Conservation (phyloP, 805 yeast species). For the Myxozyma monticola region DNA sequence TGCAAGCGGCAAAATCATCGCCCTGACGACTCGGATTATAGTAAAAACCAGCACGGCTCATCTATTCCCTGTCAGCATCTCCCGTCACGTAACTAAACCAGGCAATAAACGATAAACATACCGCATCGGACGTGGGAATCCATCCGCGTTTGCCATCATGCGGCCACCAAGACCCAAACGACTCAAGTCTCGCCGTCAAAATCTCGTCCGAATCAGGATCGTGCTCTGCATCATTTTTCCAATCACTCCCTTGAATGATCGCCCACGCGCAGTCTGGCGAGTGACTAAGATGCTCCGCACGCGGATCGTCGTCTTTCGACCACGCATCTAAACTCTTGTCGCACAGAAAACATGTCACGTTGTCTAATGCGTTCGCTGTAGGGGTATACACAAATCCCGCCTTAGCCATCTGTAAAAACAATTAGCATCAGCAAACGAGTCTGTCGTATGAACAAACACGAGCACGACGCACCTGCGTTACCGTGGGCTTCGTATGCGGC, state of each 20-base stretch:
- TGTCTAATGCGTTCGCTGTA: conserved; percentile 47
- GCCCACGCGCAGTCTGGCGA: conserved; percentile 44
- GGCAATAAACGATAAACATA: background rate
- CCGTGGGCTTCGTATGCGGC: conserved; percentile 28
- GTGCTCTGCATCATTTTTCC: conserved; percentile 33
- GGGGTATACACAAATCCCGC: conserved; percentile 66
- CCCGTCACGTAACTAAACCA: background rate
- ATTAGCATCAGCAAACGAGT: background rate
- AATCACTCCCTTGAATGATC: conserved; percentile 24
- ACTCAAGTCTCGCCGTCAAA: conserved; percentile 31
- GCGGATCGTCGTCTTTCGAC: conserved; percentile 54
- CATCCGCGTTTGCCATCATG: conserved; percentile 45
- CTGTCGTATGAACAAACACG: background rate
- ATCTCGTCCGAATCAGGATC: conserved; percentile 33
- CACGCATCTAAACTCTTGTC: conserved; percentile 58
- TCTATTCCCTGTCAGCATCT: no score
- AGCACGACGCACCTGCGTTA: conserved; percentile 27
- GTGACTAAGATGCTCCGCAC: conserved; percentile 47
- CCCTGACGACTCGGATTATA: conserved; percentile 50
- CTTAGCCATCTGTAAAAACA: conserved; percentile 45
- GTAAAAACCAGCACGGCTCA: conserved; percentile 67
- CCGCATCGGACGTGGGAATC: conserved; percentile 42
- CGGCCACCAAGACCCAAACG: conserved; percentile 50
- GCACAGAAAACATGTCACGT: conserved; percentile 62
- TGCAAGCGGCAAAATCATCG: conserved; percentile 61